Evolutionary conservation across 108 stramenopile species (phyloP).

Genomic region (Skeletonema potamos): DNA sequence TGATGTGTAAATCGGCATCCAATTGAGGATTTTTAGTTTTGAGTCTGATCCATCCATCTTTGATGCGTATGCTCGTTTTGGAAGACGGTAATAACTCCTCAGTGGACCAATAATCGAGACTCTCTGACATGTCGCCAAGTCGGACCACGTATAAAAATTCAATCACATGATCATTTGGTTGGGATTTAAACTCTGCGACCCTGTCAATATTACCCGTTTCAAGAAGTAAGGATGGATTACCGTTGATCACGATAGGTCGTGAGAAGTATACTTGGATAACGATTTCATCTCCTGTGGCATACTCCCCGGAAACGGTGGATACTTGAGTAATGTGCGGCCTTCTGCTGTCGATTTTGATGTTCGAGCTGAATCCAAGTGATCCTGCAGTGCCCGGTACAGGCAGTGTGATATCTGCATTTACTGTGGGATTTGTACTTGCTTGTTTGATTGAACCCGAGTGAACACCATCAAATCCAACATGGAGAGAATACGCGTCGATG

Average conservation of each 20-base stretch:
- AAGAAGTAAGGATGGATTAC: conserved; percentile 46
- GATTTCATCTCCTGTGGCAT: conserved; percentile 33
- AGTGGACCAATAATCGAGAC: conserved; percentile 60
- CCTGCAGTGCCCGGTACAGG: conserved; percentile 41
- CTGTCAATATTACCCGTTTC: conserved; percentile 52
- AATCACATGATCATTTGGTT: conserved; percentile 34
- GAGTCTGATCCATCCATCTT: conserved; percentile 39
- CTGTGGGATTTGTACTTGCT: conserved; percentile 39
- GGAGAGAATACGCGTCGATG: conserved; percentile 35
- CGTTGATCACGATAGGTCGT: conserved; percentile 47
- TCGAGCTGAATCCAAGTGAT: conserved; percentile 42
- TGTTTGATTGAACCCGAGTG: conserved; percentile 28
- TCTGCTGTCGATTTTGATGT: conserved; percentile 49
- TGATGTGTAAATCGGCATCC: conserved; percentile 66
- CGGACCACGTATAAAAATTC: conserved; percentile 53
- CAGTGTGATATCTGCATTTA: conserved; percentile 33
- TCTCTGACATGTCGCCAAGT: conserved; percentile 48
- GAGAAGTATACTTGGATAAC: conserved; percentile 48
- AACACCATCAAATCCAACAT: conserved; percentile 30
- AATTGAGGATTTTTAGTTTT: conserved; percentile 40
- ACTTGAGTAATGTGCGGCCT: conserved; percentile 45
- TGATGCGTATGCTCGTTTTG: conserved; percentile 23
- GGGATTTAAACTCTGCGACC: conserved; percentile 44
- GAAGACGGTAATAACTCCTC: conserved; percentile 36
- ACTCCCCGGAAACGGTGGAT: conserved; percentile 27